Percentiles rank a stretch among this genome's conserved stretches.
Evolutionary conservation across 495 filamentous ascomycete species (phyloP).

Genomic region (Apodospora peruviana): DNA sequence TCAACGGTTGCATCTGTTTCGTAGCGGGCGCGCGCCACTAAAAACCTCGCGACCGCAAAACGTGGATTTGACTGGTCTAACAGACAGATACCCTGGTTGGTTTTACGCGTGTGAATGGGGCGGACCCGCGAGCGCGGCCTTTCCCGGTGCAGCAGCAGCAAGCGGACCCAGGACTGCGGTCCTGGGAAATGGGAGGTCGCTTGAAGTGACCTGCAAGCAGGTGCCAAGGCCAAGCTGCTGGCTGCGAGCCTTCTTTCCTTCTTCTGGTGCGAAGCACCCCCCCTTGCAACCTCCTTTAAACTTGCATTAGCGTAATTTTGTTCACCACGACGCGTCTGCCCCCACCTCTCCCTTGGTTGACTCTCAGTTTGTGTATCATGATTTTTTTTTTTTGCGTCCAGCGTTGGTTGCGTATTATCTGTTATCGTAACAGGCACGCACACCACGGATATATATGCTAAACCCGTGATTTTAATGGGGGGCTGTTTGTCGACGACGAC

Average conservation of each 20-base stretch:
- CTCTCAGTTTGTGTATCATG: too few relatives aligned
- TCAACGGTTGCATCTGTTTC: neutral
- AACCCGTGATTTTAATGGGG: too few relatives aligned
- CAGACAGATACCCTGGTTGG: neutral
- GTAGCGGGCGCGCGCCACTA: neutral
- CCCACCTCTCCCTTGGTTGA: too few relatives aligned
- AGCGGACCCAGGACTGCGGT: slow-evolving; percentile 16
- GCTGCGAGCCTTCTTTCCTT: neutral
- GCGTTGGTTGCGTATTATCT: too few relatives aligned
- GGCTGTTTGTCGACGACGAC: too few relatives aligned
- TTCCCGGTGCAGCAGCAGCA: neutral
- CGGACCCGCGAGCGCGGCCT: neutral
- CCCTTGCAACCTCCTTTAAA: slow-evolving; percentile 29
- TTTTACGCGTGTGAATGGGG: neutral
- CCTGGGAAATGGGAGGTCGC: slow-evolving; percentile 17
- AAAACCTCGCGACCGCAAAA: neutral
- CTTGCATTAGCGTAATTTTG: slow-evolving; percentile 39
- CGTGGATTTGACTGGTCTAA: neutral
- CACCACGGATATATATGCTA: too few relatives aligned
- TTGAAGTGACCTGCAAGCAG: too few relatives aligned
- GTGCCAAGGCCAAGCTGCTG: too few relatives aligned
- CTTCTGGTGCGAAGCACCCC: neutral
- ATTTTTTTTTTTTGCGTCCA: too few relatives aligned
- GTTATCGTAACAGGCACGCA: too few relatives aligned
- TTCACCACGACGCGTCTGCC: too few relatives aligned